Evolutionary conservation across 2,329 filamentous ascomycete genomes (phyloP).

Genomic region (Botrytis aclada): DNA sequence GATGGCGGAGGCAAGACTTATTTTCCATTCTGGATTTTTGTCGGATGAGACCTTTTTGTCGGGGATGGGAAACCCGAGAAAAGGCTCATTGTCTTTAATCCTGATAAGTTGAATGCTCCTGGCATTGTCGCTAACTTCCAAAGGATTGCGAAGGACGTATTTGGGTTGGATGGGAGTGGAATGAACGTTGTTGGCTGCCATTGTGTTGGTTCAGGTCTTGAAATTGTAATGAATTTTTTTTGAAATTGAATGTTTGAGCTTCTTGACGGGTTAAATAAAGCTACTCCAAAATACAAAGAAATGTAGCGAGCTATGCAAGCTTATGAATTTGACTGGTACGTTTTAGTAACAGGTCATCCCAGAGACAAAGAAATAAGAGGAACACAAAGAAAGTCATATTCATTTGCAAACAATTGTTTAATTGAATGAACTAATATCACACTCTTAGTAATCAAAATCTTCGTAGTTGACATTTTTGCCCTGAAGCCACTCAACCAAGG

Average conservation of each 20-base stretch:
- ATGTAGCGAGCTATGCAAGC: slow-evolving; percentile 4
- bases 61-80: slow-evolving; percentile 29
- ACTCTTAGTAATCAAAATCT: slow-evolving; percentile 44
- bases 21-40: slow-evolving; percentile 19
- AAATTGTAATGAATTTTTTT: neutral
- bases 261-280: neutral
- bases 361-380: neutral
- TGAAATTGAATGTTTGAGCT: neutral
- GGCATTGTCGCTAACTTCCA: slow-evolving; percentile 20
- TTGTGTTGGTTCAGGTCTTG: neutral
- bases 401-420: slow-evolving; percentile 13
- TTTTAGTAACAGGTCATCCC: neutral
- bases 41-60: slow-evolving; percentile 19
- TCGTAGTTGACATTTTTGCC: slow-evolving; percentile 48
- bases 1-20: slow-evolving; percentile 26
- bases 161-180: slow-evolving; percentile 18
- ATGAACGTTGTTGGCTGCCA: slow-evolving; percentile 10
- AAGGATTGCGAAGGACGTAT: slow-evolving; percentile 27
- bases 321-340: neutral
- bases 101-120: slow-evolving; percentile 30
- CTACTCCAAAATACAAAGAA: slow-evolving; percentile 6
- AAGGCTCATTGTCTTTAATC: slow-evolving; percentile 28
- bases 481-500: slow-evolving; percentile 47
- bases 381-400: neutral
- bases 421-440: neutral